Conservation (phyloP, 1,139 yeast genomes). For the Saccharomyces hybrid region DNA sequence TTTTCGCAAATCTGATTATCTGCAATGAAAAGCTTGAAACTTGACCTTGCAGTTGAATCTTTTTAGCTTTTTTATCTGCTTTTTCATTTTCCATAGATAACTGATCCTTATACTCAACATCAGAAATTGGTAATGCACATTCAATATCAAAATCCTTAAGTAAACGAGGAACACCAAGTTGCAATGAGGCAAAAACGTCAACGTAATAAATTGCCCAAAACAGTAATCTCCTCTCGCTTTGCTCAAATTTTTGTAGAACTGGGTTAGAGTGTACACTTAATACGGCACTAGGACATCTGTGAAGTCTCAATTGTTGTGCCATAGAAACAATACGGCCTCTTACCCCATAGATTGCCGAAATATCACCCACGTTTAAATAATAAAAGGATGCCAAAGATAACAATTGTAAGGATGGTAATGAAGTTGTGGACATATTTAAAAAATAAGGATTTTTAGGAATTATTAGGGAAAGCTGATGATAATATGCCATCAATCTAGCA, state of each 20-base stretch:
- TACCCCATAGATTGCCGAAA: constrained; percentile 63
- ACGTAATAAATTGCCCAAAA: constrained; percentile 80
- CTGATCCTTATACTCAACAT: constrained; percentile 46
- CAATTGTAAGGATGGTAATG: constrained; percentile 64
- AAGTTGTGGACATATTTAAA: constrained; percentile 44
- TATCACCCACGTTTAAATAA: constrained; percentile 66
- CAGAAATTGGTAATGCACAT: constrained; percentile 73
- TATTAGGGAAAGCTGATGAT: constrained; percentile 46
- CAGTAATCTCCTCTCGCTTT: constrained; percentile 70
- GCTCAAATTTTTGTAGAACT: constrained; percentile 54
- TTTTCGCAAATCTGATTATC: constrained; percentile 62
- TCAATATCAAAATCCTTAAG: constrained; percentile 75
- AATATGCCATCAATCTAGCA: constrained; percentile 35
- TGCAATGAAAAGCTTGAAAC: constrained; percentile 56
- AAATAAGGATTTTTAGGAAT: constrained; percentile 36
- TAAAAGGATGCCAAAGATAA: constrained; percentile 62
- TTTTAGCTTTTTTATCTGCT: neutral
- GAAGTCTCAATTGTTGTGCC: constrained; percentile 81
- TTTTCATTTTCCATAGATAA: constrained; percentile 5
- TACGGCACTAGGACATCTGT: constrained; percentile 83
- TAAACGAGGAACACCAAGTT: constrained; percentile 74
- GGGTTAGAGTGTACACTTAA: constrained; percentile 46
- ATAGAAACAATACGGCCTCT: constrained; percentile 71
- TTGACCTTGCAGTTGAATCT: constrained; percentile 49
- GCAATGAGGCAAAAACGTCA: constrained; percentile 68